Evolutionary conservation across 2,329 filamentous ascomycete species (phyloP).

Genomic region (Fonsecaea erecta): DNA sequence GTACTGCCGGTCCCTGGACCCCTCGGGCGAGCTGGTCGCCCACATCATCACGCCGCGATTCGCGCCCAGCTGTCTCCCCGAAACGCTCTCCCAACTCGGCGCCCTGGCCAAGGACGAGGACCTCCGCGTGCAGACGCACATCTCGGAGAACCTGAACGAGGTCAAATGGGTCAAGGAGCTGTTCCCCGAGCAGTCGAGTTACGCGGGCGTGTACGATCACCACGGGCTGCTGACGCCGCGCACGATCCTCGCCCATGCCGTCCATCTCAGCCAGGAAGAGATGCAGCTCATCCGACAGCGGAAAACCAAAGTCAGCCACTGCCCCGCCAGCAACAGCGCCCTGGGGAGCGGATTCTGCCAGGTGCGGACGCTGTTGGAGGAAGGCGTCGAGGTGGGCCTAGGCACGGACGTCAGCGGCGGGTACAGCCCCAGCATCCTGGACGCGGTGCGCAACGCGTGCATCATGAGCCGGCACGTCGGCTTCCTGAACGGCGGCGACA

Average conservation of each 20-base stretch:
- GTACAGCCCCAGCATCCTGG: conserved; percentile 79
- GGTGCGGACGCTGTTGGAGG: conserved; percentile 74
- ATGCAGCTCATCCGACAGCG: conserved; percentile 65
- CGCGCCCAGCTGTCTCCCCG: conserved; percentile 59
- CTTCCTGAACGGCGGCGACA: conserved; percentile 50
- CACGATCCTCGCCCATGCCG: conserved; percentile 83
- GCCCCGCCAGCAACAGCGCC: conserved; percentile 82
- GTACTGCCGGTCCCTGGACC: conserved; percentile 71
- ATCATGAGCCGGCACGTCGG: conserved; percentile 74
- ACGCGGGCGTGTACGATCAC: conserved; percentile 79
- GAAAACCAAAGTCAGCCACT: conserved; percentile 75
- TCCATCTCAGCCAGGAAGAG: conserved; percentile 75
- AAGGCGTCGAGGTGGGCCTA: conserved; percentile 77
- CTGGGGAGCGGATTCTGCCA: conserved; percentile 78
- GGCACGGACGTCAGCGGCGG: conserved; percentile 92
- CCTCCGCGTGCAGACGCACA: conserved; percentile 75
- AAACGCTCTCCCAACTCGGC: conserved; percentile 67
- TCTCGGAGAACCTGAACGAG: conserved; percentile 81
- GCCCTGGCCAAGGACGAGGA: conserved; percentile 66
- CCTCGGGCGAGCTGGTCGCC: conserved; percentile 64
- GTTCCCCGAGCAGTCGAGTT: conserved; percentile 68
- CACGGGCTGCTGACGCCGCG: conserved; percentile 69
- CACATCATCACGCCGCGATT: conserved; percentile 79
- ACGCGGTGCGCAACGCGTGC: conserved; percentile 79
- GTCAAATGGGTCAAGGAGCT: conserved; percentile 69